phyloP scores from a whole-genome alignment of 805 yeast species.

The Kuraishia molischiana region DNA sequence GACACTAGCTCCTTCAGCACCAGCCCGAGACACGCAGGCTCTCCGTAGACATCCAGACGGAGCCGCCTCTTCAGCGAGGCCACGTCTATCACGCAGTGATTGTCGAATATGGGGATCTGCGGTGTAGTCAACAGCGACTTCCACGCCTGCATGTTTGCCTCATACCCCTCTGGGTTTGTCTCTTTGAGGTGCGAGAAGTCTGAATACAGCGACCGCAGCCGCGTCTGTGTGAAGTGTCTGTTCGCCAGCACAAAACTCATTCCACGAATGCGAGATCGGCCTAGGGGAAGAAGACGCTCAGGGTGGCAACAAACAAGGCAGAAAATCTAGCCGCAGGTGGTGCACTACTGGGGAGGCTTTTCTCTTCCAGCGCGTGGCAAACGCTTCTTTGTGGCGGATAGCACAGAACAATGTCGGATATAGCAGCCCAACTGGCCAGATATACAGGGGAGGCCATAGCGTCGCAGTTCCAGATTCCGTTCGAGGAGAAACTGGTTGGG shows the following conservation, averaged over 20 bases:
- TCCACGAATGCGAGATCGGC: too few species aligned
- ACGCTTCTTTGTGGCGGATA: too few species aligned
- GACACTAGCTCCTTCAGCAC: neutral
- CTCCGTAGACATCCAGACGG: neutral
- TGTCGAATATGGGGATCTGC: neutral
- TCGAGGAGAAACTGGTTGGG: neutral
- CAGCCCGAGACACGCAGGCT: constrained; percentile 1
- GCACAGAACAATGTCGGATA: too few species aligned
- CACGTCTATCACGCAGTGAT: neutral
- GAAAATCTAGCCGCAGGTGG: neutral
- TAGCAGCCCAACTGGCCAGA: neutral
- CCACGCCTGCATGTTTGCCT: constrained; percentile 41
- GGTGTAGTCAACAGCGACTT: constrained; percentile 16
- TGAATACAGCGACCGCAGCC: constrained; percentile 38
- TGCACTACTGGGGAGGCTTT: too few species aligned
- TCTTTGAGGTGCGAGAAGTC: constrained; percentile 34
- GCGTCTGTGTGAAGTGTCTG: constrained; percentile 24
- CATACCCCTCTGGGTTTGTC: constrained; percentile 36
- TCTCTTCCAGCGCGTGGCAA: too few species aligned
- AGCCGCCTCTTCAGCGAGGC: neutral
- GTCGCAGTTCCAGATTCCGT: neutral
- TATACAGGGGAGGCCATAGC: neutral
- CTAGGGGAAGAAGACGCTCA: too few species aligned
- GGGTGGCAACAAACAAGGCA: neutral
- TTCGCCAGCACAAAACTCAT: constrained; percentile 9